Evolutionary conservation across 73 alveolate genomes (phyloP).

Genomic region (Stentor roeselii): DNA sequence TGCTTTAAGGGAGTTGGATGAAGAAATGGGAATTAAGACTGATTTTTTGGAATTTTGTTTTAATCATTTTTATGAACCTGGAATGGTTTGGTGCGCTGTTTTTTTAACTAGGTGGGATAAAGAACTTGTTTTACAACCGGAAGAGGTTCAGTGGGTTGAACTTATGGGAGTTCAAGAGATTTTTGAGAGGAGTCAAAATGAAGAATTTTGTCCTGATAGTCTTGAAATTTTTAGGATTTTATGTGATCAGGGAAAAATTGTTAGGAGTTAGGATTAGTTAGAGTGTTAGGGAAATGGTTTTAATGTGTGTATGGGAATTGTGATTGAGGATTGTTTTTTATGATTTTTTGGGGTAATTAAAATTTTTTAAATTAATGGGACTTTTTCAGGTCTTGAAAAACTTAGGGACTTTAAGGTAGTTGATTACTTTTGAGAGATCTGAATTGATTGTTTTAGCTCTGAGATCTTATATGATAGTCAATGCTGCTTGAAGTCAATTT

Average conservation of each 20-base stretch:
- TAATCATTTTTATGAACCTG: not conserved
- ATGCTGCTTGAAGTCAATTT: too few relatives aligned
- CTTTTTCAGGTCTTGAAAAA: too few relatives aligned
- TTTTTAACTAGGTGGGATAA: slow-evolving; percentile 3
- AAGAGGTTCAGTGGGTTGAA: slow-evolving; percentile 19
- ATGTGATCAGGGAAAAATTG: not conserved
- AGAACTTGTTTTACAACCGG: slow-evolving; percentile 2
- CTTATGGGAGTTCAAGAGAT: slow-evolving; percentile 6
- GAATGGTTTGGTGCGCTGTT: slow-evolving; percentile 11
- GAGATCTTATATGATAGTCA: too few relatives aligned
- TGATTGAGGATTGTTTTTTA: not conserved
- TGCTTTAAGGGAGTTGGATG: slow-evolving; percentile 49
- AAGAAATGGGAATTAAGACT: slow-evolving; percentile 40
- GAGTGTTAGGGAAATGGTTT: not conserved
- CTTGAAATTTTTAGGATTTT: not conserved
- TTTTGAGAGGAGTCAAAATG: not conserved
- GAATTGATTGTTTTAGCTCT: too few relatives aligned
- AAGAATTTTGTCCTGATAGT: not conserved
- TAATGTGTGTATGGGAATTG: not conserved
- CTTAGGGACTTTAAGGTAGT: too few relatives aligned
- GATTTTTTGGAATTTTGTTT: slow-evolving; percentile 12
- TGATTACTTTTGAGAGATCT: too few relatives aligned
- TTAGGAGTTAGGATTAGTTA: not conserved
- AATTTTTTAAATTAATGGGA: too few relatives aligned
- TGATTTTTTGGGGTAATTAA: too few relatives aligned